Percentiles rank a stretch among this genome's conserved stretches.
Evolutionary conservation across 2,329 filamentous ascomycete species (phyloP).

Genomic region (Cadophora gregata): DNA sequence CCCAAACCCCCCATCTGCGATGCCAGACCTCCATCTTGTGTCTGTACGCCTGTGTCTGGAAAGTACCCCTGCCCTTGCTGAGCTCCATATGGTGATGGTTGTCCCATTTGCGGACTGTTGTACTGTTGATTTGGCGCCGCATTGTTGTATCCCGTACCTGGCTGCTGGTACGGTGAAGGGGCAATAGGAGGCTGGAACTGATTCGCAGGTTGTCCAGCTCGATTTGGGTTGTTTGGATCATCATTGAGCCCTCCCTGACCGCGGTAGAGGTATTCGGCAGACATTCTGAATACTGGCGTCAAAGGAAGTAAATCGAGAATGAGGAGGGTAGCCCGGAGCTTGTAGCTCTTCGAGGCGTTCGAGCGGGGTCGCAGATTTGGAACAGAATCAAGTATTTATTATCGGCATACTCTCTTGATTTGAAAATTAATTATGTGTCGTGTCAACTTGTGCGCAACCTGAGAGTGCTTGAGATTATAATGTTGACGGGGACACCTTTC

Average conservation of each 20-base stretch:
- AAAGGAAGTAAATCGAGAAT: not conserved
- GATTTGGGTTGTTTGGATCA: constrained; percentile 59
- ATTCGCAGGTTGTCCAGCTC: constrained; percentile 55
- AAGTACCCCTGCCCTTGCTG: constrained; percentile 34
- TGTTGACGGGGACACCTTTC: constrained; percentile 13
- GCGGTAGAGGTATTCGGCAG: constrained; percentile 62
- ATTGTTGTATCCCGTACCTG: constrained; percentile 32
- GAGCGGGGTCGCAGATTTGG: constrained; percentile 13
- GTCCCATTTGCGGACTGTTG: constrained; percentile 36
- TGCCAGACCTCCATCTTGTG: constrained; percentile 59
- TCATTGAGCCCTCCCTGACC: constrained; percentile 62
- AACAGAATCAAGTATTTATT: constrained; percentile 14
- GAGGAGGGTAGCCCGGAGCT: not conserved
- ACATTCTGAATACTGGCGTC: constrained; percentile 49
- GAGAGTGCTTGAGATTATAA: not conserved
- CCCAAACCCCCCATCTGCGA: constrained; percentile 81
- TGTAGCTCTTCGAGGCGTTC: not conserved
- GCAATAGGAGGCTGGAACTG: constrained; percentile 63
- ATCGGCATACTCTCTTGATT: not conserved
- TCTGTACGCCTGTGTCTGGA: constrained; percentile 43
- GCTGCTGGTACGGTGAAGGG: constrained; percentile 55
- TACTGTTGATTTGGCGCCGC: constrained; percentile 28
- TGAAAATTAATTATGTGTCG: not conserved
- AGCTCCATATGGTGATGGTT: constrained; percentile 43
- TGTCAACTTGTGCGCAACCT: not conserved